Percentiles rank a stretch among this genome's conserved stretches.
phyloP scores from a whole-genome alignment of 148 eudicot genomes.

The Dianthus caryophyllus region DNA sequence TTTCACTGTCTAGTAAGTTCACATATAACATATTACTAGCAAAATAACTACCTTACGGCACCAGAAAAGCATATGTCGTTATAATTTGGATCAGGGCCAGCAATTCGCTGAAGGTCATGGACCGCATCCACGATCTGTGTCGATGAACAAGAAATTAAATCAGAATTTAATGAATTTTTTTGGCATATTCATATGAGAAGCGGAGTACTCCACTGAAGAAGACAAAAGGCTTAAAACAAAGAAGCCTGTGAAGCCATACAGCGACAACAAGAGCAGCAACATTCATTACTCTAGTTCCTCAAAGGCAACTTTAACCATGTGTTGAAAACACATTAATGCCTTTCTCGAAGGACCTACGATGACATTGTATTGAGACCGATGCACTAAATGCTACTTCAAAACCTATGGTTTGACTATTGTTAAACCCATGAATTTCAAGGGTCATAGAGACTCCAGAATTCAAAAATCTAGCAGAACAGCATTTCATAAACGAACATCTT shows the following conservation, averaged over 20 bases:
- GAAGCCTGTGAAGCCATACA: too few species aligned
- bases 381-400: too few species aligned
- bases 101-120: constrained; percentile 48
- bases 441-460: neutral
- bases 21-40: neutral
- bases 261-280: too few species aligned
- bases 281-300: too few species aligned
- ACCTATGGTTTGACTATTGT: too few species aligned
- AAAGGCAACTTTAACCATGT: too few species aligned
- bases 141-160: neutral
- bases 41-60: constrained; percentile 60
- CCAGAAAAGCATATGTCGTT: constrained; percentile 92
- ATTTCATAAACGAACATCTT: constrained; percentile 30
- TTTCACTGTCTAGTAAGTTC: neutral
- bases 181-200: too few species aligned
- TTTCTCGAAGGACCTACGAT: too few species aligned
- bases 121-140: constrained; percentile 71
- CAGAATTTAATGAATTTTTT: neutral
- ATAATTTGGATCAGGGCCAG: constrained; percentile 88
- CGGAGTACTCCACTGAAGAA: too few species aligned
- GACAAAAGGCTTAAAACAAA: too few species aligned
- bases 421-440: neutral
- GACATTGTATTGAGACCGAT: too few species aligned
- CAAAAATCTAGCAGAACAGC: constrained; percentile 14
- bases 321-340: too few species aligned